Base-by-base conservation (phyloP, 306 rosid genomes). In the Cucurbita pepo region DNA sequence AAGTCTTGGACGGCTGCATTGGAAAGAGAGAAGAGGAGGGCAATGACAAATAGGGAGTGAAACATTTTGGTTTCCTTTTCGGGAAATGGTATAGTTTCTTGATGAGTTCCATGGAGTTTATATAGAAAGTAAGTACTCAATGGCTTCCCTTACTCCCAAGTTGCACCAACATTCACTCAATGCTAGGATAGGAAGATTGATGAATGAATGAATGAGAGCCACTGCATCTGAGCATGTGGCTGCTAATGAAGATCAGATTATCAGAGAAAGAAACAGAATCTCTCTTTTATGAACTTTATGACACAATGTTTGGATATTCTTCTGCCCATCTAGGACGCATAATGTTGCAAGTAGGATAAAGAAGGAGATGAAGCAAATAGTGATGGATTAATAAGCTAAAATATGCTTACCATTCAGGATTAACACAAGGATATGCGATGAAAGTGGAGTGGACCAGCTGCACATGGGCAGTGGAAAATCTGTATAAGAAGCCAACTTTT, bases 401-500 rank as follows among this genome's bases (percentile, higher is more conserved):
- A 14, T 45, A 1, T 67, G 73, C 73, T 47, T 67, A 67, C 21
- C 40, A 67, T 45, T 45, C 12, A 67, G 13, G 56, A 67, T 12
- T 67, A 48, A 25, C 57, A 7, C 57, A 69, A 36, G 56, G 54
- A 47, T 18, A 47, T n/a, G 3, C 3, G 41, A 66, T 11, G 5
- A 5, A 11, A 69, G 72, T 66, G 72, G 57, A 58, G 92, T 91
- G 95, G 92, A 80, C 97, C 95, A 79, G 57, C n/a, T 66, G 83
- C 87, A 88, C 88, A 61, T 89, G 92, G 88, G 83, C 61, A 78
- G 87, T 73, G 10, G 75, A 57, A 70, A 40, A 67, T 38, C 55
- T 16, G 37, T 82, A 81, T 11, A 76, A 80, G 62, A 76, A 43
- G 72, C 53, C 76, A 79, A 84, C 83, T 81, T 77, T 57, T 81